Conservation (phyloP, 768 basidiomycete genomes). For the Suillus hirtellus region DNA sequence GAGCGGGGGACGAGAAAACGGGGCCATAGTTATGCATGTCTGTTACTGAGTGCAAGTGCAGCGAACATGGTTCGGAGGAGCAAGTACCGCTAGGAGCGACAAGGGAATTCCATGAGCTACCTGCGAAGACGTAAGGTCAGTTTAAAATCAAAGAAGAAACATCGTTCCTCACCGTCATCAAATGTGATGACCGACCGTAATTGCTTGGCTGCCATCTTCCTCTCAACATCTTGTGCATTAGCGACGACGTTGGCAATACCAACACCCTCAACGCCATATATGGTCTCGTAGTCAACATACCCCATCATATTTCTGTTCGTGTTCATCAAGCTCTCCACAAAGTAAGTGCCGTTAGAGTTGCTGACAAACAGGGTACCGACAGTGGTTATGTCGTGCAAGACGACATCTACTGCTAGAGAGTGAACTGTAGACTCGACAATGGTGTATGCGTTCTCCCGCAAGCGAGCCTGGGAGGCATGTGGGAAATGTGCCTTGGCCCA, state of each 20-base stretch:
- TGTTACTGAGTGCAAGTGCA: constrained; percentile 94
- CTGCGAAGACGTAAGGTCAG: constrained; percentile 19
- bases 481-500: constrained; percentile 95
- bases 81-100: constrained; percentile 59
- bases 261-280: constrained; percentile 86
- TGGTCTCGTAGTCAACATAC: constrained; percentile 90
- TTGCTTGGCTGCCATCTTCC: constrained; percentile 64
- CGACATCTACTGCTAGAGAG: constrained; percentile 92
- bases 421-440: constrained; percentile 93
- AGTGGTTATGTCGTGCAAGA: constrained; percentile 59
- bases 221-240: constrained; percentile 84
- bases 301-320: constrained; percentile 90
- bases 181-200: constrained; percentile 84
- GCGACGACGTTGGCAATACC: constrained; percentile 86
- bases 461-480: constrained; percentile 74
- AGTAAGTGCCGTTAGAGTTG: constrained; percentile 95
- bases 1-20: constrained; percentile 92
- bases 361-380: constrained; percentile 94
- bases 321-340: constrained; percentile 86
- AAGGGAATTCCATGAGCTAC: constrained; percentile 78
- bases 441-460: constrained; percentile 93
- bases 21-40: constrained; percentile 91
- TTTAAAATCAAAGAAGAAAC: constrained; percentile 4
- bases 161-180: constrained; percentile 64
- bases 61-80: constrained; percentile 64